Conservation (phyloP, 345 rosid genomes). For the Crucihimalaya himalaica region DNA sequence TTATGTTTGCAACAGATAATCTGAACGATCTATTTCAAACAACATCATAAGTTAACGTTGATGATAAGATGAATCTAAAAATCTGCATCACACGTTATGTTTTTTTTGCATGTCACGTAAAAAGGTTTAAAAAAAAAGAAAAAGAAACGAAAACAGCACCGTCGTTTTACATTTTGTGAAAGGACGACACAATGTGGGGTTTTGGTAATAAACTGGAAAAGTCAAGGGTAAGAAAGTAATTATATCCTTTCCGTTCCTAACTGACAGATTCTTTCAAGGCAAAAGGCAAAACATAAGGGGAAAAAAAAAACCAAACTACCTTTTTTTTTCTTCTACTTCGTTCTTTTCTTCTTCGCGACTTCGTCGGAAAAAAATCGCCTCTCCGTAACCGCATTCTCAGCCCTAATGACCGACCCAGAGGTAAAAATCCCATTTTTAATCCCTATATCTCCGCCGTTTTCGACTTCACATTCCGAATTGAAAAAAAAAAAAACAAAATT, state of each 20-base stretch:
- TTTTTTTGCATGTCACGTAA: no score
- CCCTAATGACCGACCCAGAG: conserved; percentile 43
- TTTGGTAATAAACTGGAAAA: neutral
- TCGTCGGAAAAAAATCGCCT: conserved; percentile 23
- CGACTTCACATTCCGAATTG: conserved; percentile 21
- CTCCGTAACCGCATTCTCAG: conserved; percentile 28
- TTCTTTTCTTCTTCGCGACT: conserved; percentile 31
- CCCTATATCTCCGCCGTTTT: neutral
- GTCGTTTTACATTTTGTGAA: no score
- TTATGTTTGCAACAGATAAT: neutral
- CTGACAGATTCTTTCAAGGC: conserved; percentile 36
- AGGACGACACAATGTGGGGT: neutral
- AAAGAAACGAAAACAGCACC: no score
- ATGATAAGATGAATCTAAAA: neutral
- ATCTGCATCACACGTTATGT: neutral
- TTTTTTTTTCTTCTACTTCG: neutral
- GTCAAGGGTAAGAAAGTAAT: conserved; percentile 6
- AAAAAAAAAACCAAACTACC: conserved; percentile 32
- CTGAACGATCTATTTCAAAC: neutral
- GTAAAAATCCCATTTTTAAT: conserved; percentile 28
- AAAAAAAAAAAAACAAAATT: neutral
- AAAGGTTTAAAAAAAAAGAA: no score
- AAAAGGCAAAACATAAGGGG: conserved; percentile 16
- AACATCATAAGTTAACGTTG: neutral
- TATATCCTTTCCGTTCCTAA: conserved; percentile 25